These are phyloP conservation scores for Phyllostachys edulis DNA, from an alignment of 176 grass and related monocot species.

Conservation along the genomic window DNA sequence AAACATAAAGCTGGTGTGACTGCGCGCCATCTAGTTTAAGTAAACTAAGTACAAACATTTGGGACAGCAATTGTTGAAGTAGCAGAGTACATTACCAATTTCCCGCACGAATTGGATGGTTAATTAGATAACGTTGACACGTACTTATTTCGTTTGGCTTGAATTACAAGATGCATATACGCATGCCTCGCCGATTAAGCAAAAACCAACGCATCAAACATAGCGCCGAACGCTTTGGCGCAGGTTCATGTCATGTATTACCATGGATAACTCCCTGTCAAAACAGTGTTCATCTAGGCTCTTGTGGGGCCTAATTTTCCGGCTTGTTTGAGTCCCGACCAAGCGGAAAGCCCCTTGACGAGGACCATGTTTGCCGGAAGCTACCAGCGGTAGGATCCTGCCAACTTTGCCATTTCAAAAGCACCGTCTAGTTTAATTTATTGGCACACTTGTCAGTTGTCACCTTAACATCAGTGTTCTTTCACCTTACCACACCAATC, in stretches of 20 bases:
- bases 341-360: constrained; percentile 29
- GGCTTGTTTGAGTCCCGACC: background rate
- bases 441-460: background rate
- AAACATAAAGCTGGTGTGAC: background rate
- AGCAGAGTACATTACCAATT: background rate
- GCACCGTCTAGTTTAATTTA: background rate
- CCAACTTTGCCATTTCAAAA: background rate
- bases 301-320: background rate
- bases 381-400: background rate
- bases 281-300: background rate
- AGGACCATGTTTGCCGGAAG: constrained; percentile 52
- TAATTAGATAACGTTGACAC: background rate
- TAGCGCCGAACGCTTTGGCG: constrained; percentile 7
- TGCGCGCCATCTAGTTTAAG: background rate
- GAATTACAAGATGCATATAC: background rate
- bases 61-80: background rate
- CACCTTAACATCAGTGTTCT: constrained; percentile 19
- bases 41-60: background rate
- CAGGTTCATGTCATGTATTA: background rate
- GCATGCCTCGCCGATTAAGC: background rate
- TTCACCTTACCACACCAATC: background rate
- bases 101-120: background rate
- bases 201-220: background rate
- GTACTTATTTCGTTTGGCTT: background rate
- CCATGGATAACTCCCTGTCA: background rate